Conservation (phyloP, 768 basidiomycete species). For the Phaffia australis region DNA sequence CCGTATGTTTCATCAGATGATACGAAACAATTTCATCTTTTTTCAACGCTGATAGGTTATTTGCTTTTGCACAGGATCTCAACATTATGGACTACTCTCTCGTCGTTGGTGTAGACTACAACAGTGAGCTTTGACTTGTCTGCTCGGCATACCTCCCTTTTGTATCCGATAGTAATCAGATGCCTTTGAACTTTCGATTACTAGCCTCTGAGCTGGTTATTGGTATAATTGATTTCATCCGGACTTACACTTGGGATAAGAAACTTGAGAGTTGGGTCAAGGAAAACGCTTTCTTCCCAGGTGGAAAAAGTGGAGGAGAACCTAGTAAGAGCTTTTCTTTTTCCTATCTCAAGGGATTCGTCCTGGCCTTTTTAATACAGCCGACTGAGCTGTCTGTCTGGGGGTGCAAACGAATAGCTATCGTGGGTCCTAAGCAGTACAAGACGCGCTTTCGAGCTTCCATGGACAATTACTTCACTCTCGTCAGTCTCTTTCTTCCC, state of each 20-base stretch:
- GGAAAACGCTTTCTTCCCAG: conserved; percentile 77
- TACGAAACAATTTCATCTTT: conserved; percentile 44
- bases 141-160: too few relatives aligned
- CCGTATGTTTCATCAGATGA: conserved; percentile 77
- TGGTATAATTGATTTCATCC: conserved; percentile 93
- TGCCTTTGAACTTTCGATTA: not conserved
- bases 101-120: conserved; percentile 85
- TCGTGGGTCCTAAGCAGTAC: conserved; percentile 92
- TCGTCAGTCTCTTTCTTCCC: conserved; percentile 26
- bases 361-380: too few relatives aligned
- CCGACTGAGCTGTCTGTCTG: too few relatives aligned
- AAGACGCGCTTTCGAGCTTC: conserved; percentile 41
- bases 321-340: too few relatives aligned
- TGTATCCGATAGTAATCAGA: too few relatives aligned
- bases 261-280: conserved; percentile 93
- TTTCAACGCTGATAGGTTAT: not conserved
- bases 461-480: conserved; percentile 39
- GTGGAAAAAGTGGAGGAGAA: conserved; percentile 56
- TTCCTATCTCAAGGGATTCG: too few relatives aligned
- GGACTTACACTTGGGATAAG: conserved; percentile 91
- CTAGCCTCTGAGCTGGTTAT: conserved; percentile 45
- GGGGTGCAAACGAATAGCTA: conserved; percentile 55
- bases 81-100: conserved; percentile 71
- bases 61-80: not conserved
- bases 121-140: conserved; percentile 53